Percentiles rank a stretch among this genome's conserved stretches.
These are phyloP conservation scores for Candida stauntonica DNA, from an alignment of 805 yeast species.

Conservation along the genomic window DNA sequence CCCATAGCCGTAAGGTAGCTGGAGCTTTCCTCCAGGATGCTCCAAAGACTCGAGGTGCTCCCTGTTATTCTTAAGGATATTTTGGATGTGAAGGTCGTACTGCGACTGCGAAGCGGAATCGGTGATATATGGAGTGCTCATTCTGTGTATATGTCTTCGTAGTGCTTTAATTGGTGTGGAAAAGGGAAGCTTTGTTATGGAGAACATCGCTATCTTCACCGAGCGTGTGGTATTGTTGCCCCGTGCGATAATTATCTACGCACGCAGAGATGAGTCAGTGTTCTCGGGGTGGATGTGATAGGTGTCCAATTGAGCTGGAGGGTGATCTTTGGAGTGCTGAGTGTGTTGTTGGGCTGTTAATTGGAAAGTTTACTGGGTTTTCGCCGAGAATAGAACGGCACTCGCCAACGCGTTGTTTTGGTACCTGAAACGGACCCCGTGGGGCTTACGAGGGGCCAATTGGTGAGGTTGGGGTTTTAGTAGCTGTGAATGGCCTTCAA, in stretches of 20 bases:
- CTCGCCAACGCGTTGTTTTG: no score
- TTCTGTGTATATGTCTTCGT: neutral
- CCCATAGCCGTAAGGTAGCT: constrained; percentile 26
- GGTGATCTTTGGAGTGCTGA: no score
- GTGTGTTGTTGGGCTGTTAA: neutral
- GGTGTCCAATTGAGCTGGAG: no score
- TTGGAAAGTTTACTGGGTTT: no score
- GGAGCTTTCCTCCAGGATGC: constrained; percentile 32
- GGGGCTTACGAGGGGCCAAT: no score
- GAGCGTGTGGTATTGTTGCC: neutral
- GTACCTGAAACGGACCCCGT: no score
- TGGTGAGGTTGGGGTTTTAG: no score
- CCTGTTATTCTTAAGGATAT: constrained; percentile 25
- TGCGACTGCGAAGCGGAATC: constrained; percentile 11
- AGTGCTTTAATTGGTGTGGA: neutral
- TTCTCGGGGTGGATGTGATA: no score
- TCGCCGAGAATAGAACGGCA: no score
- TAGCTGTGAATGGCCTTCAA: no score
- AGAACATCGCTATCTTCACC: neutral
- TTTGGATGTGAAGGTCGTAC: constrained; percentile 15
- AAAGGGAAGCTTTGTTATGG: neutral
- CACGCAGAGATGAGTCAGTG: neutral
- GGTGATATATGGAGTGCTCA: constrained; percentile 3
- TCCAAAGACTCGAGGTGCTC: constrained; percentile 30
- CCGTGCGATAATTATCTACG: neutral